Base-by-base conservation (phyloP, 1,284 basidiomycete species). In the Vanrija sp. region DNA sequence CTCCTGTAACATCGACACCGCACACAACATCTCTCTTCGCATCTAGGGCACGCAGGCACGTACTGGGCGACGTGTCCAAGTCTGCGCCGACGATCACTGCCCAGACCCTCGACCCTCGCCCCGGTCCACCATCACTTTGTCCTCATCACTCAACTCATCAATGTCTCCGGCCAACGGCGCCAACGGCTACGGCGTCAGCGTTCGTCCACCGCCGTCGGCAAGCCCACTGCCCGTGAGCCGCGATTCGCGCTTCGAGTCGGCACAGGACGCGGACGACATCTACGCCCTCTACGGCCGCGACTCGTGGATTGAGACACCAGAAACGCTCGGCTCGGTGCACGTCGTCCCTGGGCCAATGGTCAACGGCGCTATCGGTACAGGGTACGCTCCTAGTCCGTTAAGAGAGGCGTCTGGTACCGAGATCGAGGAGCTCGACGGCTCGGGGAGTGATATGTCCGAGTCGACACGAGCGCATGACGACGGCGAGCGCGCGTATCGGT, bases 211-310 rank as follows among this genome's bases (percentile, higher is more conserved):
- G 14, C 6, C 34, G 34, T 15, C 34, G 14, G 14, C 12, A 14
- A 34, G 34, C 5, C 34, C 34, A 12, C 14, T 34, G 14, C 34
- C 34, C 9, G 14, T 12, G 34, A 34, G 46, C 9, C 56, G 57
- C 34, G 62, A 63, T 38, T 65, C 63, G 1, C 52, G 54, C 16
- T 50, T 60, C 26, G 60, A 64, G 28, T 63, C 60, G 43, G 57
- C 52, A 4, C 61, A 62, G 43, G 50, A 61, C 14, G 67, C 67
- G 5, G 57, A 58, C 34, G 65, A 60, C 45, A 69, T 69, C 29
- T 69, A 63, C 54, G 61, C 62, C 21, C 58, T 67, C 18, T 69
- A 69, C 54, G 65, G 59, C 4, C 52, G 55, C 25, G 62, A 58
- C 29, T 57, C 55, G n/a, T 60, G 56, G 57, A 49, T 15, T 15